phyloP scores from a whole-genome alignment of 176 grass and related monocot genomes.

The Cenchrus purpureus region DNA sequence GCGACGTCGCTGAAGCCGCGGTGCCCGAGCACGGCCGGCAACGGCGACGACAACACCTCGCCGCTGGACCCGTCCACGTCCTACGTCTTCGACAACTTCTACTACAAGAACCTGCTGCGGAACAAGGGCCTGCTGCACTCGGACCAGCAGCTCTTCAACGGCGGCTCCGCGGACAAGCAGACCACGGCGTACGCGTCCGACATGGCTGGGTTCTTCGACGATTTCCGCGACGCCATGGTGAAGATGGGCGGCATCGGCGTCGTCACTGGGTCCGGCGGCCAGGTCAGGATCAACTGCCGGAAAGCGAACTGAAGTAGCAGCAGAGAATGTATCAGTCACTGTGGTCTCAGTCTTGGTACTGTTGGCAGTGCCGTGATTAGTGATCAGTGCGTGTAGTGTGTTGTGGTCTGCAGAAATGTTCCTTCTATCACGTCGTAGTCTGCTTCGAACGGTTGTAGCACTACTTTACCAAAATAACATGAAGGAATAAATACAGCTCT shows the following conservation, averaged over 20 bases:
- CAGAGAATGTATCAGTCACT: not conserved
- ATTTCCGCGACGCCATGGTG: conserved; percentile 73
- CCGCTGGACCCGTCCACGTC: conserved; percentile 67
- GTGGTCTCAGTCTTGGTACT: not conserved
- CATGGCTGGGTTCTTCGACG: conserved; percentile 64
- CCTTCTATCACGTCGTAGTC: conserved; percentile 43
- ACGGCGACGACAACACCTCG: conserved; percentile 51
- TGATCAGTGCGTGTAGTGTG: conserved; percentile 1
- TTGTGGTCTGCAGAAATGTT: conserved; percentile 5
- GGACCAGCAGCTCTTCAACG: conserved; percentile 75
- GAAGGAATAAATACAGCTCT: conserved; percentile 21
- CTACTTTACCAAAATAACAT: conserved; percentile 24
- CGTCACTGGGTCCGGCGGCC: conserved; percentile 57
- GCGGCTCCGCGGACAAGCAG: conserved; percentile 64
- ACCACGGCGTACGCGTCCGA: conserved; percentile 52
- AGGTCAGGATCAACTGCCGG: conserved; percentile 76
- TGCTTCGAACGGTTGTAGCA: conserved; percentile 64
- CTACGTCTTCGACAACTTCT: conserved; percentile 80
- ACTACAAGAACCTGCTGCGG: conserved; percentile 69
- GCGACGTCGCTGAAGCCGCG: conserved; percentile 43
- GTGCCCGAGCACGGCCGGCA: conserved; percentile 33
- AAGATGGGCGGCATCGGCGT: conserved; percentile 84
- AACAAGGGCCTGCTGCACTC: conserved; percentile 85
- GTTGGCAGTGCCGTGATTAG: not conserved
- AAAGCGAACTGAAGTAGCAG: conserved; percentile 52